Evolutionary conservation across 169 alveolate genomes (phyloP).

Genomic region (Cryptosporidium ubiquitum): DNA sequence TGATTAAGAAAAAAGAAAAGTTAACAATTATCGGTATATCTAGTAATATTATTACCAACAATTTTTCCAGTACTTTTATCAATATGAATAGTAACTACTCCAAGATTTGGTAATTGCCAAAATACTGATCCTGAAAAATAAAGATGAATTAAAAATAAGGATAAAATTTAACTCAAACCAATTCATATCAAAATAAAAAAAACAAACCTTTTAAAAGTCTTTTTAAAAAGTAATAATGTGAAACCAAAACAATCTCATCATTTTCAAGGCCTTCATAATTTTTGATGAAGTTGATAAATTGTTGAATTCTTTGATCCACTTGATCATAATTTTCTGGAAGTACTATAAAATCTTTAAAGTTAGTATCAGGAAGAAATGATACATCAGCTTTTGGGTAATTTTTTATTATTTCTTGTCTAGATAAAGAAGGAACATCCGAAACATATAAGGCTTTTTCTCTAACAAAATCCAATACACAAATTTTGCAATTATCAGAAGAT

Average conservation of each 20-base stretch:
- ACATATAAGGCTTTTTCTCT: constrained; percentile 49
- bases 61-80: constrained; percentile 33
- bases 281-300: constrained; percentile 6
- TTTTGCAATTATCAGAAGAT: constrained; percentile 45
- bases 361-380: constrained; percentile 19
- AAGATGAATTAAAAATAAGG: neutral
- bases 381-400: constrained; percentile 38
- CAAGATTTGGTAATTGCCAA: constrained; percentile 63
- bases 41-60: neutral
- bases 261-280: constrained; percentile 26
- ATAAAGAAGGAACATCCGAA: constrained; percentile 15
- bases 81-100: constrained; percentile 19
- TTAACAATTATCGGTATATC: neutral
- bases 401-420: constrained; percentile 5
- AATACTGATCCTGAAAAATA: neutral
- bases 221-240: constrained; percentile 57
- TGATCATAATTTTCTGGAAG: constrained; percentile 57
- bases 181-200: neutral
- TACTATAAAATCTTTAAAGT: constrained; percentile 4
- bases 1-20: neutral
- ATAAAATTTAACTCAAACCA: neutral
- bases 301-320: constrained; percentile 47
- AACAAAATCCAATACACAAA: constrained; percentile 25
- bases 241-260: constrained; percentile 34
- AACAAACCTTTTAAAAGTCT: constrained; percentile 50